phyloP scores from a whole-genome alignment of 345 rosid species.

The Balakata baccata region DNA sequence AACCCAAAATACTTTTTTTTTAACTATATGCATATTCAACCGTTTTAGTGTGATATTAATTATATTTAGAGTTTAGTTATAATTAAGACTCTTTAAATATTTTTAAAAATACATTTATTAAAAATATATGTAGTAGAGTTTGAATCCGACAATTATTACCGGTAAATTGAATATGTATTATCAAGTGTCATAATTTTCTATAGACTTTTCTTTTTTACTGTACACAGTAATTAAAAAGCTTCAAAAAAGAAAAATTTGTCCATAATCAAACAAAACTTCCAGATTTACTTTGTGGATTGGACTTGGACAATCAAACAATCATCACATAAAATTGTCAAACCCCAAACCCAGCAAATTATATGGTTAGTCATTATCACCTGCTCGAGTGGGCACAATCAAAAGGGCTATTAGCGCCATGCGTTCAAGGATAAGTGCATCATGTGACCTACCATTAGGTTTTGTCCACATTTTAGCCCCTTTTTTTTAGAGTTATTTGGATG shows the following conservation, averaged over 20 bases:
- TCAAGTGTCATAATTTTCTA: too few species aligned
- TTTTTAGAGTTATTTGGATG: neutral
- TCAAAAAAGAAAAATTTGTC: neutral
- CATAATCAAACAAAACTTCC: slow-evolving; percentile 7
- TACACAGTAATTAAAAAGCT: neutral
- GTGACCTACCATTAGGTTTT: slow-evolving; percentile 33
- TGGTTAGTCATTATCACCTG: slow-evolving; percentile 12
- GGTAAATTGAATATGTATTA: too few species aligned
- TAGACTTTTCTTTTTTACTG: too few species aligned
- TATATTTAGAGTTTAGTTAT: too few species aligned
- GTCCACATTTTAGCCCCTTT: slow-evolving; percentile 13
- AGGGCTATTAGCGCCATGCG: slow-evolving; percentile 21
- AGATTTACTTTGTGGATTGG: neutral
- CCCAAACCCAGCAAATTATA: neutral
- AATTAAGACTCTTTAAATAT: too few species aligned
- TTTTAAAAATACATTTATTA: too few species aligned
- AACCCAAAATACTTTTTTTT: neutral
- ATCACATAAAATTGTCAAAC: slow-evolving; percentile 21
- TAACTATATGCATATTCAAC: too few species aligned
- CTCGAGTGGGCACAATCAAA: slow-evolving; percentile 12
- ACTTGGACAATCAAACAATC: slow-evolving; percentile 3
- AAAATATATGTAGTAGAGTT: too few species aligned
- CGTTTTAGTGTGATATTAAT: too few species aligned
- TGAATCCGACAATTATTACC: too few species aligned
- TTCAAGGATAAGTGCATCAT: slow-evolving; percentile 16